phyloP scores from a whole-genome alignment of 73 alveolate genomes.

The Symbiodinium natans region DNA sequence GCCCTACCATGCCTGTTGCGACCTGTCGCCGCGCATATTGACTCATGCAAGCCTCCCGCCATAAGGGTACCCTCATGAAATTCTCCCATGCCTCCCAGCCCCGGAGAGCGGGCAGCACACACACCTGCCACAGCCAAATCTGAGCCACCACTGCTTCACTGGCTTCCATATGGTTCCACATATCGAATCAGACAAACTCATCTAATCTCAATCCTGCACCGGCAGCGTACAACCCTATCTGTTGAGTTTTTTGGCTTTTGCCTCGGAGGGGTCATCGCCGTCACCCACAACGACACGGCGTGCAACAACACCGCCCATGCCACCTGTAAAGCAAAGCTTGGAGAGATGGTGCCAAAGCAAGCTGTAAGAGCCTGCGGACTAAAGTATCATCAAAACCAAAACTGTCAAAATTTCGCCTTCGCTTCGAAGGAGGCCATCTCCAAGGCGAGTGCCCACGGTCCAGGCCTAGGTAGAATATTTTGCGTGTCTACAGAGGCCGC shows the following conservation, averaged over 20 bases:
- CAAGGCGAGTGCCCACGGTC: constrained; percentile 48
- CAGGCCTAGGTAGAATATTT: constrained; percentile 1
- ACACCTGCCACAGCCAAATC: not conserved
- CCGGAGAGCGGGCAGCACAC: not conserved
- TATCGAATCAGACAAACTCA: too few relatives aligned
- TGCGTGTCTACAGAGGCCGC: not conserved
- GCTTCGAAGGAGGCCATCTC: constrained; percentile 73
- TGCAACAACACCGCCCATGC: constrained; percentile 24
- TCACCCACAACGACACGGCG: constrained; percentile 29
- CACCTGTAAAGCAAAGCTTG: constrained; percentile 8
- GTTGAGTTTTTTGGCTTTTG: too few relatives aligned
- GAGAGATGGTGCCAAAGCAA: not conserved
- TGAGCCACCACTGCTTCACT: too few relatives aligned
- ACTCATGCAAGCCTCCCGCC: too few relatives aligned
- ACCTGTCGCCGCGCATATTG: not conserved
- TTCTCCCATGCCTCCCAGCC: not conserved
- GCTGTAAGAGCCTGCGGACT: too few relatives aligned
- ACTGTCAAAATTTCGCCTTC: constrained; percentile 19
- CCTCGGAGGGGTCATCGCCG: constrained; percentile 70
- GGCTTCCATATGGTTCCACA: too few relatives aligned
- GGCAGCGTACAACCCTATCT: too few relatives aligned
- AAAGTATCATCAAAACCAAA: not conserved
- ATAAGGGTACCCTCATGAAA: too few relatives aligned
- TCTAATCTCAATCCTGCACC: too few relatives aligned
- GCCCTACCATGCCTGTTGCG: not conserved